Evolutionary conservation across 192 early-diverging fungal genomes (phyloP), one percentile per base, ranked within the genome.

Genomic region (Backusella mclennaniae): DNA sequence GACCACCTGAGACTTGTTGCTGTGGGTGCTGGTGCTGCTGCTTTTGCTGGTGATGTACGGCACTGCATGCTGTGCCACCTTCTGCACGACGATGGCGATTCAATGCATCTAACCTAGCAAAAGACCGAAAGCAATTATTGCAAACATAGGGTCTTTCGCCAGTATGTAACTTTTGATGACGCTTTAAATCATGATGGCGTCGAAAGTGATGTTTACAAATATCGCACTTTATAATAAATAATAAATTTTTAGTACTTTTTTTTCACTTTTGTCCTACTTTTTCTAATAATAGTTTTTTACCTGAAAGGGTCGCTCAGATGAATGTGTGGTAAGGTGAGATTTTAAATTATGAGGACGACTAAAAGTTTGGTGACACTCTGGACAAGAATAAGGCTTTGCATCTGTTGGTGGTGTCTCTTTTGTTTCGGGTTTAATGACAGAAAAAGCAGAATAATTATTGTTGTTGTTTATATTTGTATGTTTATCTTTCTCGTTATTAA

Each of bases 131-230:
- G 75, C 94, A 95, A 77, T 88, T 86, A 3, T 84, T 81, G 76
- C 94, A 95, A 6, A 86, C 88, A 79, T 90, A 89, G 0, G 94
- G 94, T 76, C 89, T 86, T 68, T 91, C 91, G 38, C 94, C 94
- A 2, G 92, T 89, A 75, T 95, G 94, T 26, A 93, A 80, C 73
- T 92, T 90, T 83, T 92, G 90, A 73, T 95, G 93, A 39, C 96
- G 90, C 81, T 95, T 96, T 56, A 96, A 86, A 83, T 98, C 96
- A 79, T 98, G 95, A 70, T 95, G 92, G 15, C 96, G 88, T 15
- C 81, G 72, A 56, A 82, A 82, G n/a, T 69, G 69, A 21, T 77
- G 76, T 36, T 75, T 52, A 49, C 81, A 82, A 41, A 72, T 31
- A 66, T 70, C 52, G 66, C 81, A 82, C 81, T 82, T 63, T 56